Percentiles rank a stretch among this genome's conserved stretches.
phyloP scores from a whole-genome alignment of 352 stramenopile species.

The Phytophthora brassicae region DNA sequence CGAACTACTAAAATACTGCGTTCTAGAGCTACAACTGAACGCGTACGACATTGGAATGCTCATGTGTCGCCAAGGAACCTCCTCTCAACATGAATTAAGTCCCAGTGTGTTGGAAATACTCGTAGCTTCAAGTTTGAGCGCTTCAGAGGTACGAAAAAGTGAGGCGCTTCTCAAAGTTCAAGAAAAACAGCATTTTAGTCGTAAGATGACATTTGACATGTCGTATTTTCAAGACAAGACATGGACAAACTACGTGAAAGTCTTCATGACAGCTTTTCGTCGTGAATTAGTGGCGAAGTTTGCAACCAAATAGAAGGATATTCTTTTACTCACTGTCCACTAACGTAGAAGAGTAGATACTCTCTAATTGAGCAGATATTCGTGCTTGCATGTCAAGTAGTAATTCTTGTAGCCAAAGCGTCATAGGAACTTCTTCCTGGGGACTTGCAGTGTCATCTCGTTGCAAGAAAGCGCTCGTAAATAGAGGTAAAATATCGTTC shows the following conservation, averaged over 20 bases:
- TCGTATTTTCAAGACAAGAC: slow-evolving; percentile 13
- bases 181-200: slow-evolving; percentile 6
- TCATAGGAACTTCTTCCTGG: slow-evolving; percentile 32
- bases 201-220: slow-evolving; percentile 1
- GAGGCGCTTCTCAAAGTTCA: slow-evolving; percentile 20
- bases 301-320: slow-evolving; percentile 11
- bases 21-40: slow-evolving; percentile 43
- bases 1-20: slow-evolving; percentile 50
- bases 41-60: slow-evolving; percentile 55
- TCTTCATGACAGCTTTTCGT: slow-evolving; percentile 24
- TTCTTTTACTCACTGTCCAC: slow-evolving; percentile 5
- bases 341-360: slow-evolving; percentile 28
- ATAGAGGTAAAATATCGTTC: slow-evolving; percentile 63
- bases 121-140: slow-evolving; percentile 13
- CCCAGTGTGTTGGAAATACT: slow-evolving; percentile 47
- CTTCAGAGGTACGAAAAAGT: slow-evolving; percentile 15
- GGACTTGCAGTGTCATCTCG: slow-evolving; percentile 31
- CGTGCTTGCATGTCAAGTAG: slow-evolving; percentile 72
- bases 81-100: slow-evolving; percentile 27
- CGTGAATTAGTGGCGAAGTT: slow-evolving; percentile 21
- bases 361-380: slow-evolving; percentile 62
- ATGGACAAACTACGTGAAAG: slow-evolving; percentile 20
- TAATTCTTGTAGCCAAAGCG: slow-evolving; percentile 59
- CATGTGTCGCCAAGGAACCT: slow-evolving; percentile 50
- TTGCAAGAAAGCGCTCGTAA: slow-evolving; percentile 54